Percentiles rank a stretch among this genome's conserved stretches.
Evolutionary conservation across 805 yeast species (phyloP).

Genomic region (Phaffomyces thermotolerans): DNA sequence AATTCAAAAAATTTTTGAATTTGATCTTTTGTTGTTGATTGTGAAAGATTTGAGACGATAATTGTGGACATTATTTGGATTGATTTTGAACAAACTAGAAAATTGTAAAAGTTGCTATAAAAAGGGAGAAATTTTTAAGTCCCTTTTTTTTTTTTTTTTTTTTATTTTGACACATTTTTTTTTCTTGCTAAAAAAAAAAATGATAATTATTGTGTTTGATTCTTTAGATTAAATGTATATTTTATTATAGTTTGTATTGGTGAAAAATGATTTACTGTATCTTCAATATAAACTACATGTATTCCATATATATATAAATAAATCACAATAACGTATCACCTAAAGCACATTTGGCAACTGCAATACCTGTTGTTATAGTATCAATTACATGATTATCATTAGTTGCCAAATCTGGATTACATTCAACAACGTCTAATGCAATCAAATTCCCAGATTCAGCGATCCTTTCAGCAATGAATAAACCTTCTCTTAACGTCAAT

Average conservation of each 20-base stretch:
- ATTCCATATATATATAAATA: constrained; percentile 12
- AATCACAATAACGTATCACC: constrained; percentile 70
- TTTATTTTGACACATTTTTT: neutral
- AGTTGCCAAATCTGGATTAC: constrained; percentile 84
- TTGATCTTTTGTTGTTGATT: constrained; percentile 6
- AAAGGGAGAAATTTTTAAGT: constrained; percentile 1
- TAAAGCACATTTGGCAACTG: constrained; percentile 86
- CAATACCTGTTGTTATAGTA: constrained; percentile 85
- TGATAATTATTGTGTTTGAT: no score
- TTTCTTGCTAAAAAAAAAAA: no score
- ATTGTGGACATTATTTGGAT: constrained; percentile 4
- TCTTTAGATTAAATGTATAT: no score
- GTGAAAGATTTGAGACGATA: constrained; percentile 2
- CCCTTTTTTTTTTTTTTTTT: constrained; percentile 14
- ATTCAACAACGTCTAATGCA: constrained; percentile 89
- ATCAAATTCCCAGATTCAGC: constrained; percentile 85
- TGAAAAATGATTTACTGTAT: no score
- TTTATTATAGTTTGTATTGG: no score
- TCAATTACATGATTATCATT: constrained; percentile 68
- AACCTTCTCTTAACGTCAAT: constrained; percentile 86
- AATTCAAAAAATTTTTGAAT: constrained; percentile 55
- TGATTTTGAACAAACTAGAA: neutral
- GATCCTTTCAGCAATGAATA: constrained; percentile 84
- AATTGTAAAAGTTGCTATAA: no score
- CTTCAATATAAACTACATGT: no score